phyloP scores from a whole-genome alignment of 805 yeast species.

The Yarrowia bubula region DNA sequence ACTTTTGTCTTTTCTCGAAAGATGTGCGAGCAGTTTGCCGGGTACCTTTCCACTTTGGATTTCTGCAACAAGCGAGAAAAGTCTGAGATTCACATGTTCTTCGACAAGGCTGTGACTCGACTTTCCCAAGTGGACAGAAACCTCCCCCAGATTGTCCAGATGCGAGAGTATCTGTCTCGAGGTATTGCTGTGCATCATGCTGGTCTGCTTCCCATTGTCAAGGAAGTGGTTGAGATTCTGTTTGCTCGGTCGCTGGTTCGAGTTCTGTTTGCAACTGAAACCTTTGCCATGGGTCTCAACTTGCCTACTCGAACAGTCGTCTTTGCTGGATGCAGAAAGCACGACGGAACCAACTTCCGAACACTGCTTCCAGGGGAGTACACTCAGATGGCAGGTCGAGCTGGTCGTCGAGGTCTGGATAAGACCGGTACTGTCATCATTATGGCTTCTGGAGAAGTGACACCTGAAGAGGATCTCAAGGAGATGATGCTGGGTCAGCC shows the following conservation, averaged over 20 bases:
- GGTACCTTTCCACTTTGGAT: constrained; percentile 66
- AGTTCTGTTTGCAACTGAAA: constrained; percentile 94
- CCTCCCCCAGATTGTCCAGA: constrained; percentile 82
- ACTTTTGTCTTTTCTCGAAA: constrained; percentile 91
- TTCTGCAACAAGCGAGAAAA: constrained; percentile 82
- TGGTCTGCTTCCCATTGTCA: constrained; percentile 87
- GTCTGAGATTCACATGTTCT: constrained; percentile 89
- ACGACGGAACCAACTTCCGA: constrained; percentile 83
- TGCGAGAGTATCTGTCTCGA: constrained; percentile 77
- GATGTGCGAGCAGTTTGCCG: constrained; percentile 90
- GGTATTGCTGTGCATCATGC: constrained; percentile 98
- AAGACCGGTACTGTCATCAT: constrained; percentile 90
- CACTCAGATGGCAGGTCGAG: constrained; percentile 98
- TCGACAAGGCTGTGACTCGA: constrained; percentile 83
- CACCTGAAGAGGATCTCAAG: constrained; percentile 53
- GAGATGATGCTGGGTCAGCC: constrained; percentile 86
- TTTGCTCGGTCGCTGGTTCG: constrained; percentile 84
- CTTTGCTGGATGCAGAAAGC: constrained; percentile 79
- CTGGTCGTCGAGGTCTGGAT: constrained; percentile 96
- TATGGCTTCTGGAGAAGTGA: constrained; percentile 54
- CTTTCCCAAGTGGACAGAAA: constrained; percentile 89
- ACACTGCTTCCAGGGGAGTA: constrained; percentile 91
- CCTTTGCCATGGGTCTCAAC: constrained; percentile 98
- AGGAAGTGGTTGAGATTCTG: constrained; percentile 87
- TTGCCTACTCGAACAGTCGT: constrained; percentile 96